Evolutionary conservation across 768 basidiomycete genomes (phyloP).

Genomic region (Leccinum olivaceopallidum): DNA sequence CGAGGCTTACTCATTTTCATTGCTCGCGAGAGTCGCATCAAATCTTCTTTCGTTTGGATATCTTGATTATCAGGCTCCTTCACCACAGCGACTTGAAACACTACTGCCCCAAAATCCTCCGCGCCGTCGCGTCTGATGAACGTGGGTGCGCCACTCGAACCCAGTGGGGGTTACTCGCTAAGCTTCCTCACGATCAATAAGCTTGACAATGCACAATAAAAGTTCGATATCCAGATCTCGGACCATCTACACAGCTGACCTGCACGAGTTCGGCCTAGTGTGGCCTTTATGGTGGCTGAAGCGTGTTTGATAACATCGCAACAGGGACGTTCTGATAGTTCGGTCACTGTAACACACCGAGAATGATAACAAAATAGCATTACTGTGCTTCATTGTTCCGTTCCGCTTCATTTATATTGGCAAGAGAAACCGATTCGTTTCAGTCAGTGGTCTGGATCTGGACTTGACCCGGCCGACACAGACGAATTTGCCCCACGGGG

Average conservation of each 20-base stretch:
- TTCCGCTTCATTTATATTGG: background rate
- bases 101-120: background rate
- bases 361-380: background rate
- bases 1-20: background rate
- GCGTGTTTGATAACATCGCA: background rate
- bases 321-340: background rate
- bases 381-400: background rate
- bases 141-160: background rate
- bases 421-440: background rate
- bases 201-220: background rate
- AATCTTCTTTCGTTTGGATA: background rate
- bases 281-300: background rate
- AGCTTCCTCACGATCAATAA: background rate
- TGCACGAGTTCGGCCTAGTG: background rate
- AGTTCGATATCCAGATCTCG: background rate
- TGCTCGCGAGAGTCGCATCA: background rate
- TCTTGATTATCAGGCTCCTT: background rate
- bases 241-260: background rate
- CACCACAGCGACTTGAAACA: background rate
- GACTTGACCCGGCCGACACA: background rate
- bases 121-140: background rate
- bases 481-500: background rate
- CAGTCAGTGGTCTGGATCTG: background rate
- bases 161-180: background rate
- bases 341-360: background rate